Conservation (phyloP, 805 yeast genomes). For the Myxozyma udenii region DNA sequence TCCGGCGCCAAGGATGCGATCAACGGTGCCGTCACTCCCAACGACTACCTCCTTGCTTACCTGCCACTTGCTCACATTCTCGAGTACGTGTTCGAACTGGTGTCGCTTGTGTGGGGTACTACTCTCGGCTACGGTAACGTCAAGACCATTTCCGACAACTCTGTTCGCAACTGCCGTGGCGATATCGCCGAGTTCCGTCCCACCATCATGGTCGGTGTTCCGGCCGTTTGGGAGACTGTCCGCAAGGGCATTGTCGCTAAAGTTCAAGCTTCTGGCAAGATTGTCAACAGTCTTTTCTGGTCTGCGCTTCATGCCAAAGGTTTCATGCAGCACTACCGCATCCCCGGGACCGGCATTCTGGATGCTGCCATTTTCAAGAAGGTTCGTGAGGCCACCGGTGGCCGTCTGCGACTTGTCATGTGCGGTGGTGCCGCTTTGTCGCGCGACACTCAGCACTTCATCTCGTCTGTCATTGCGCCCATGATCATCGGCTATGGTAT, state of each 20-base stretch:
- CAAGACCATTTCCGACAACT: slow-evolving; percentile 79
- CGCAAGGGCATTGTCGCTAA: slow-evolving; percentile 86
- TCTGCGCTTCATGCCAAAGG: slow-evolving; percentile 71
- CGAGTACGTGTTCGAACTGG: slow-evolving; percentile 83
- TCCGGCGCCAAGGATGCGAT: slow-evolving; percentile 66
- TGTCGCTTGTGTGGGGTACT: slow-evolving; percentile 84
- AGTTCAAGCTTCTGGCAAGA: slow-evolving; percentile 60
- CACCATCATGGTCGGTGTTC: slow-evolving; percentile 95
- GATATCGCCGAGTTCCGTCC: slow-evolving; percentile 87
- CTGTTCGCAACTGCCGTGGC: slow-evolving; percentile 80
- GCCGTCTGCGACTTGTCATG: slow-evolving; percentile 64
- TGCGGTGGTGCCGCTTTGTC: slow-evolving; percentile 95
- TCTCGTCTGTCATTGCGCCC: slow-evolving; percentile 73
- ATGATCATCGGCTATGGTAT: slow-evolving; percentile 93
- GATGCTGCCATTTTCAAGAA: slow-evolving; percentile 79
- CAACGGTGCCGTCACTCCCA: slow-evolving; percentile 54
- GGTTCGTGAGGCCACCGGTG: slow-evolving; percentile 93
- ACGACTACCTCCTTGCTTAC: slow-evolving; percentile 79
- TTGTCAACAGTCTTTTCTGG: slow-evolving; percentile 85
- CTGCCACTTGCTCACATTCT: slow-evolving; percentile 96
- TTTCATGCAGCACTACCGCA: slow-evolving; percentile 56
- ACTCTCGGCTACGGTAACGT: slow-evolving; percentile 86
- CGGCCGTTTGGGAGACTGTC: slow-evolving; percentile 96
- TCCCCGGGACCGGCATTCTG: slow-evolving; percentile 70
- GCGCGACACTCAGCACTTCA: slow-evolving; percentile 68